Percentiles rank a stretch among this genome's conserved stretches.
Evolutionary conservation across 768 basidiomycete species (phyloP).

Genomic region (Leccinum barrowsii): DNA sequence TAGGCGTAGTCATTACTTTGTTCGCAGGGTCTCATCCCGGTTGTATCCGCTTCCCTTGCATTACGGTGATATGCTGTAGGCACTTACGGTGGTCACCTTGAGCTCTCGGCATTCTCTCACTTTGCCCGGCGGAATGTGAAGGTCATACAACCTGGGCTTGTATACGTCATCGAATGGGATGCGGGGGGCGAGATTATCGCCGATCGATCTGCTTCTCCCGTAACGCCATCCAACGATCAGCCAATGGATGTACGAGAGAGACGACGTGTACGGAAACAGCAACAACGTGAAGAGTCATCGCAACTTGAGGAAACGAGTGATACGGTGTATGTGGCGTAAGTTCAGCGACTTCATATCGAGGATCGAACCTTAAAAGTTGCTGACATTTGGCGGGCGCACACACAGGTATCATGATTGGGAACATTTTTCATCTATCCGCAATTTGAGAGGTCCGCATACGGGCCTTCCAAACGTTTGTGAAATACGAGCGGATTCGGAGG

Average conservation of each 20-base stretch:
- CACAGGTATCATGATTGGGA: conserved; percentile 89
- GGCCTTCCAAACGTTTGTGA: conserved; percentile 69
- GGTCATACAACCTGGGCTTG: conserved; percentile 88
- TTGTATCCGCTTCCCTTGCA: conserved; percentile 12
- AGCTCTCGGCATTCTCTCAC: conserved; percentile 89
- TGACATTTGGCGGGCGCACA: conserved; percentile 6
- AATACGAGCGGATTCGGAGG: conserved; percentile 32
- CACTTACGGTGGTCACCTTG: conserved; percentile 91
- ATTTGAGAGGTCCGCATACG: conserved; percentile 76
- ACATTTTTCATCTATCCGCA: conserved; percentile 92
- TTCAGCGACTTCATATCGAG: conserved; percentile 25
- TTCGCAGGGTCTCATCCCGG: not conserved
- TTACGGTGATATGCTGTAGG: conserved; percentile 38
- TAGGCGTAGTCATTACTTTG: conserved; percentile 2
- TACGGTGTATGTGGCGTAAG: conserved; percentile 83
- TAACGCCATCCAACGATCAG: conserved; percentile 24
- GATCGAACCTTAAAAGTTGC: not conserved
- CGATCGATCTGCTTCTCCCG: conserved; percentile 25
- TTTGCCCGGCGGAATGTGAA: conserved; percentile 77
- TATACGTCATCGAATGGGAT: conserved; percentile 85
- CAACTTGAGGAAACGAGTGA: conserved; percentile 26
- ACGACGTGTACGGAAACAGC: conserved; percentile 40
- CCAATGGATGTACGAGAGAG: conserved; percentile 40
- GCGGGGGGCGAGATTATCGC: conserved; percentile 48
- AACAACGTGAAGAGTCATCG: conserved; percentile 22